Evolutionary conservation across 169 alveolate genomes (phyloP), one percentile per base, ranked within the genome.

Genomic region (Perkinsus olseni): DNA sequence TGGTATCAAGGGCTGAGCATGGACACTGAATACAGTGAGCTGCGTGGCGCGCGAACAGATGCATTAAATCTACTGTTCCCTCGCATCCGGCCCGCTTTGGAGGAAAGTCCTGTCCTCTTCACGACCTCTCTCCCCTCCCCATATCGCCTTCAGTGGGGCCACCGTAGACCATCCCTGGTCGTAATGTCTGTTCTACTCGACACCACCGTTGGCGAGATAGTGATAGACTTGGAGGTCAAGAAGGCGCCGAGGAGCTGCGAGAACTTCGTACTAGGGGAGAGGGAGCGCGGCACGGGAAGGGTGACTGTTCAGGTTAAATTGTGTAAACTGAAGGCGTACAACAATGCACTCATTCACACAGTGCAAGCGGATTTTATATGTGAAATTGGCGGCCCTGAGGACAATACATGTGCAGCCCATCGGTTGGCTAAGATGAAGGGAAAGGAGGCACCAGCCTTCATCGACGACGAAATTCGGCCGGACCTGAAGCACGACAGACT

Each of bases 171-270:
- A n/a, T n/a, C n/a, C n/a, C n/a, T n/a, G n/a, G n/a, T n/a, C n/a
- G n/a, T n/a, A 74, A 98, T 98, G 99, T 95, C 99, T 40, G 99
- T 98, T 74, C 95, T 97, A n/a, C 91, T 98, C 91, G 98, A 97
- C 95, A 98, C 99, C 40, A 96, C 98, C 36, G 91, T 98, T 74
- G 99, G 99, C 50, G 99, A 98, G 95, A 39, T 98, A 38, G 98
- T 96, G 90, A 96, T 98, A 38, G 99, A 98, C 94, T 95, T 98
- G 93, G 96, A 92, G 94, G 93, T 92, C 40, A 94, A 96, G 20
- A 93, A 96, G 91, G 94, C 97, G 21, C 98, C 98, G 37, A 93
- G 94, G 17, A 45, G 24, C 17, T 45, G 62, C 17, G 62, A 45
- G 62, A 95, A 45, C 62, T 45, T 45, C 17, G 62, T 45, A 45